Evolutionary conservation across 352 stramenopile genomes (phyloP), one percentile per base, ranked within the genome.

Genomic region (Pythium angustatum): DNA sequence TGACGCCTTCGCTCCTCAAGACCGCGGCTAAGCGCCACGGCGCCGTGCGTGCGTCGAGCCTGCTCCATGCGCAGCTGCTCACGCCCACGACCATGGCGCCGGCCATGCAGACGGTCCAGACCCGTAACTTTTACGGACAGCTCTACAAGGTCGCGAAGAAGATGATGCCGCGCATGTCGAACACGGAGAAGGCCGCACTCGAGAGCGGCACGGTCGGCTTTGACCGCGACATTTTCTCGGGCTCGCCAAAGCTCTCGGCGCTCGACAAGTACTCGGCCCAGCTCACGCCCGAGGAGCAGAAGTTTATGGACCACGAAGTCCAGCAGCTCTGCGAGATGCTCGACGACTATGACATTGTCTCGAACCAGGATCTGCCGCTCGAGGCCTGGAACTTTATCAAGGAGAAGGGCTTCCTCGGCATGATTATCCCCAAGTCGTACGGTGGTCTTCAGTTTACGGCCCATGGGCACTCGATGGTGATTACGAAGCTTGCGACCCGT

Each of bases 371-470:
- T 62, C 88, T 98, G 68, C 87, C 89, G 30, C 79, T 87, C 30
- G 85, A 96, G 40, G 91, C 90, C 28, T 98, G 96, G 96, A 94
- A 98, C 75, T 98, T 96, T 68, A 98, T 98, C 81, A 96, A 97
- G 66, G 83, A 97, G 60, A 91, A 97, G 69, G 91, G 93, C 9
- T 99, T 99, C 72, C 90, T 99, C 49, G 95, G 92, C 30, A 98
- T 99, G 86, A 99, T 99, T 73, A 99, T 99, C 68, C 96, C 96
- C 26, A 98, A 99, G 75, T 85, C 98, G 73, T 99, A 96, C 72
- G 90, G 90, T 60, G 91, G 91, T 58, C 76, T 89, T 43, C 90
- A 96, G 64, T 96, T 98, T 68, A 91, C 81, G 31, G 88, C 88
- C 9, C 91, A 98, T 63, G 91, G 89, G 53, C 91, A 98, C 83